Percentiles rank a stretch among this genome's conserved stretches.
Conservation (phyloP, 2,329 filamentous ascomycete species). For the Aspergillus eucalypticola region DNA sequence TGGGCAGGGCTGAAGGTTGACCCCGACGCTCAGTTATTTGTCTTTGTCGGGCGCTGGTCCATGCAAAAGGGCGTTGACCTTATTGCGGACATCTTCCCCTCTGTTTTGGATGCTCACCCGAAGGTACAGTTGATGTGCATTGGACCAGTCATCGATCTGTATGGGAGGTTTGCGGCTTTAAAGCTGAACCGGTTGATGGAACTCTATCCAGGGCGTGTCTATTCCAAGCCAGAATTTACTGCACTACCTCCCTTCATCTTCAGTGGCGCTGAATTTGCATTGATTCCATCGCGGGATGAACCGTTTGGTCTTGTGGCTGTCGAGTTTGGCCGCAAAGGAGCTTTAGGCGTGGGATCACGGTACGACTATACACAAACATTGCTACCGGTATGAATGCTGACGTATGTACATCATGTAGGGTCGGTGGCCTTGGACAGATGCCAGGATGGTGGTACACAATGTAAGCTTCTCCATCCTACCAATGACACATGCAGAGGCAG, state of each 20-base stretch:
- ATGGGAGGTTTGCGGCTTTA: slow-evolving; percentile 65
- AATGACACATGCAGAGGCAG: not conserved
- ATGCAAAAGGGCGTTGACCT: slow-evolving; percentile 68
- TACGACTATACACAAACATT: not conserved
- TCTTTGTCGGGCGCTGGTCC: slow-evolving; percentile 68
- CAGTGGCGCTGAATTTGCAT: slow-evolving; percentile 65
- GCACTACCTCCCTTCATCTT: slow-evolving; percentile 66
- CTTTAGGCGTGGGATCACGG: slow-evolving; percentile 62
- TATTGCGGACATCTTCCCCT: slow-evolving; percentile 66
- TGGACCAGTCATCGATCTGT: slow-evolving; percentile 66
- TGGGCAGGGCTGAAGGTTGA: slow-evolving; percentile 65
- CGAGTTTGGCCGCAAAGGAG: slow-evolving; percentile 67
- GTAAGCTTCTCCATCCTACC: not conserved
- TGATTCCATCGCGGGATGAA: slow-evolving; percentile 68
- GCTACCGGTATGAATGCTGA: not conserved
- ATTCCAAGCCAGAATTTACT: slow-evolving; percentile 66
- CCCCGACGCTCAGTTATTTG: slow-evolving; percentile 63
- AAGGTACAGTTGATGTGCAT: slow-evolving; percentile 63
- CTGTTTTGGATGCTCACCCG: slow-evolving; percentile 60
- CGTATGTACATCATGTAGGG: slow-evolving; percentile 34
- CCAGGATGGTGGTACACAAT: slow-evolving; percentile 70
- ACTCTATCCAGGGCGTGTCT: slow-evolving; percentile 64
- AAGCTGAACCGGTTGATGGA: slow-evolving; percentile 65
- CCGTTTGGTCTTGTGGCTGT: slow-evolving; percentile 68
- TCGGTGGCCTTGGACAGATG: slow-evolving; percentile 67